phyloP scores from a whole-genome alignment of 768 basidiomycete genomes.

The Leucosporidium yakuticum region DNA sequence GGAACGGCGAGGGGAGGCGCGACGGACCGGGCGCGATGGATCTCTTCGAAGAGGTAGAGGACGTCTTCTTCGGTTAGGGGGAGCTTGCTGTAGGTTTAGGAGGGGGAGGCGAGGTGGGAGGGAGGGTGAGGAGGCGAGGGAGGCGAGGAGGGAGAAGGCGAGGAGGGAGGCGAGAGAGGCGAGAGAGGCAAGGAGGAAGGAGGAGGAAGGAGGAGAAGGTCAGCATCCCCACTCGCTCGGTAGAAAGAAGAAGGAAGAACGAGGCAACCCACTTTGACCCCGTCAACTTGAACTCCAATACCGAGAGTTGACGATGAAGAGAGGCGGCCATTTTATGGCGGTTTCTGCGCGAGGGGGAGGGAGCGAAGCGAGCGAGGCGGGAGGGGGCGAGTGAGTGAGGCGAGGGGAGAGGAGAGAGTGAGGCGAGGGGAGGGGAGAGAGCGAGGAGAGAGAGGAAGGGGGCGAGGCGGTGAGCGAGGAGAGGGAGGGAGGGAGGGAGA shows the following conservation, averaged over 20 bases:
- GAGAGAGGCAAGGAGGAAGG: neutral
- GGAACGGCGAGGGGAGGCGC: conserved; percentile 70
- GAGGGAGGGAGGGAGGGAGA: too few relatives aligned
- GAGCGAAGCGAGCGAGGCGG: too few relatives aligned
- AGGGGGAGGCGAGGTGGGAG: too few relatives aligned
- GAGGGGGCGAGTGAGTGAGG: too few relatives aligned
- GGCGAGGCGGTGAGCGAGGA: too few relatives aligned
- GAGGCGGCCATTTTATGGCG: conserved; percentile 28
- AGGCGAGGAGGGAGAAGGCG: neutral
- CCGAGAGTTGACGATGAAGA: conserved; percentile 28
- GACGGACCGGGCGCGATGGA: conserved; percentile 64
- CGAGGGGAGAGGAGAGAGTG: too few relatives aligned
- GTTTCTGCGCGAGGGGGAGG: conserved; percentile 19
- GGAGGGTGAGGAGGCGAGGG: neutral
- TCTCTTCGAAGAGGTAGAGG: conserved; percentile 76
- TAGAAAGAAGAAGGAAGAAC: neutral
- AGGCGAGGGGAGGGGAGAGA: neutral
- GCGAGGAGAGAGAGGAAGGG: too few relatives aligned
- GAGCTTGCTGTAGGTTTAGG: conserved; percentile 52
- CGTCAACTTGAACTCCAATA: conserved; percentile 22
- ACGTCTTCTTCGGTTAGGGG: conserved; percentile 79
- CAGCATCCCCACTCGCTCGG: too few relatives aligned
- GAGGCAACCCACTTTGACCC: conserved; percentile 24
- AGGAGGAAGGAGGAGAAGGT: neutral
- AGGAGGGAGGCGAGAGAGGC: neutral